Conservation (phyloP, 345 rosid genomes). For the Gynandropsis gynandra region DNA sequence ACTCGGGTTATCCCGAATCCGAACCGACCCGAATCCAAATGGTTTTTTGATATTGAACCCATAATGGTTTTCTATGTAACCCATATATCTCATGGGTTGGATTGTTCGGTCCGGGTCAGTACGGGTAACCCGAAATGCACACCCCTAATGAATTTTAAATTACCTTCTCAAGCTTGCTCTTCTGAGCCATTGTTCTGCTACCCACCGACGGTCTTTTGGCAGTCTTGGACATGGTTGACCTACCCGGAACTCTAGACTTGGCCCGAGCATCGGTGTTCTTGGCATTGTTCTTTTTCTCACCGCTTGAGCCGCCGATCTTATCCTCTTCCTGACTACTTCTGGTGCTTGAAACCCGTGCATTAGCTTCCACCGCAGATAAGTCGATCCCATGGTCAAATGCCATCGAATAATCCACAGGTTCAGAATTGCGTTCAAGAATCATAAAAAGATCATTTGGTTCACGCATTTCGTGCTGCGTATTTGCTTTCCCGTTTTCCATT, state of each 20-base stretch:
- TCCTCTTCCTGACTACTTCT: constrained; percentile 26
- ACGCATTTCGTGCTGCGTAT: constrained; percentile 29
- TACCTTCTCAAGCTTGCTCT: constrained; percentile 82
- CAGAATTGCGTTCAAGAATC: constrained; percentile 53
- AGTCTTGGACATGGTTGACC: constrained; percentile 29
- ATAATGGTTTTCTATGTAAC: no score
- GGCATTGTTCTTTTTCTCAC: constrained; percentile 27
- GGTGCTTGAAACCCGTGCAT: constrained; percentile 28
- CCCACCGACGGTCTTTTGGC: constrained; percentile 40
- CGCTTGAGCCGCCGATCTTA: constrained; percentile 32
- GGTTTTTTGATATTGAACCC: no score
- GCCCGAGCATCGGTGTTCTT: constrained; percentile 30
- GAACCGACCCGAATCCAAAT: no score
- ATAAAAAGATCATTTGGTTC: constrained; percentile 61
- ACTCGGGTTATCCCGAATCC: no score
- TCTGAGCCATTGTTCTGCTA: constrained; percentile 50
- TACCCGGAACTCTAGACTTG: constrained; percentile 27
- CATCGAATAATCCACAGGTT: constrained; percentile 38
- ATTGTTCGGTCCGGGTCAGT: no score
- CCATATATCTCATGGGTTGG: no score
- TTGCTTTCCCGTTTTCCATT: constrained; percentile 27
- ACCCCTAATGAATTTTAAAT: background rate
- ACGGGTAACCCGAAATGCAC: no score
- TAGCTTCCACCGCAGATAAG: constrained; percentile 45
- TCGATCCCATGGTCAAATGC: constrained; percentile 42